Percentiles rank a stretch among this genome's conserved stretches.
Conservation (phyloP, 1,139 yeast species). For the Neolecta irregularis region DNA sequence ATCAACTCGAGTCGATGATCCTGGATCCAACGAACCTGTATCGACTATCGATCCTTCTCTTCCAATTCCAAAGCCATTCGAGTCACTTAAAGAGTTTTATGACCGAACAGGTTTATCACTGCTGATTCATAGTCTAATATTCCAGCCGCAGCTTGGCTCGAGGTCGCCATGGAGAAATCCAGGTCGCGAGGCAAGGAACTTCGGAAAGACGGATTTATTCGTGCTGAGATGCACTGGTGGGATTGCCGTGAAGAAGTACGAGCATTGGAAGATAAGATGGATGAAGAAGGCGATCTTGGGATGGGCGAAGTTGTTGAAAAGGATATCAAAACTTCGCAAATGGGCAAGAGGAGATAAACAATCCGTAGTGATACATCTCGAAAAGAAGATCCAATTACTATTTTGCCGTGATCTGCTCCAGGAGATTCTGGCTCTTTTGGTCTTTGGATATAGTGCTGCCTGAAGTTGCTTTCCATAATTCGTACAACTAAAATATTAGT, state of each 20-base stretch:
- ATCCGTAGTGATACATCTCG: background rate
- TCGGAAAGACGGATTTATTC: constrained; percentile 75
- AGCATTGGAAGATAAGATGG: constrained; percentile 72
- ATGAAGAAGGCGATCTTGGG: constrained; percentile 81
- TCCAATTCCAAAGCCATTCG: constrained; percentile 96
- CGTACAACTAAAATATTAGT: too few relatives aligned
- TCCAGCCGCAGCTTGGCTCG: too few relatives aligned
- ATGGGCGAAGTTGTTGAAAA: constrained; percentile 80
- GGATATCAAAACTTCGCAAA: constrained; percentile 27
- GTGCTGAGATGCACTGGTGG: constrained; percentile 96
- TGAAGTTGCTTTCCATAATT: too few relatives aligned
- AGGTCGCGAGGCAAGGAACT: too few relatives aligned
- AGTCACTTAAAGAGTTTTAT: constrained; percentile 64
- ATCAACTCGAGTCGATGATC: too few relatives aligned
- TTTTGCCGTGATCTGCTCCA: too few relatives aligned
- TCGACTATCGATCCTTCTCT: constrained; percentile 94
- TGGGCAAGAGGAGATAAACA: constrained; percentile 2
- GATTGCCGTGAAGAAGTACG: constrained; percentile 91
- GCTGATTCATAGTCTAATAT: too few relatives aligned
- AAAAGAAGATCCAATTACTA: too few relatives aligned
- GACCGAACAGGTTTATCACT: constrained; percentile 78
- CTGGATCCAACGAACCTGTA: too few relatives aligned
- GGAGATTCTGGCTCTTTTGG: too few relatives aligned
- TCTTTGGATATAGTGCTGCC: too few relatives aligned
- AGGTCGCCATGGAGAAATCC: too few relatives aligned